Evolutionary conservation across 148 eudicot genomes (phyloP).

Genomic region (Simmondsia chinensis): DNA sequence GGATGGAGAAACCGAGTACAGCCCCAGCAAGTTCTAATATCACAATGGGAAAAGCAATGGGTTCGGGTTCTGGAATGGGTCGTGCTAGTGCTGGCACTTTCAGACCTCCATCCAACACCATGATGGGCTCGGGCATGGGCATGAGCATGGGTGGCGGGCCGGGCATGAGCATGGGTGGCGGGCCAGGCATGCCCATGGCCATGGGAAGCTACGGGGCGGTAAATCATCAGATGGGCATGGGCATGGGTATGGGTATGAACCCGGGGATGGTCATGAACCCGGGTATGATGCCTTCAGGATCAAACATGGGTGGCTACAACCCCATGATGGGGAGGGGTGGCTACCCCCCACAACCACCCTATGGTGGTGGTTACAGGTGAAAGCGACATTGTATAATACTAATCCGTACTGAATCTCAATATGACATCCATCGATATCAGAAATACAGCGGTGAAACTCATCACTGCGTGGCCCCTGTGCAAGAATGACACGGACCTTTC

Average conservation of each 20-base stretch:
- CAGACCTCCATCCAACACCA: constrained; percentile 46
- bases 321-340: constrained; percentile 75
- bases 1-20: constrained; percentile 78
- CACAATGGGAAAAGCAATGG: constrained; percentile 97
- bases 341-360: constrained; percentile 66
- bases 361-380: constrained; percentile 73
- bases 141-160: constrained; percentile 23
- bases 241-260: constrained; percentile 15
- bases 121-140: constrained; percentile 48
- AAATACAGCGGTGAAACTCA: too few species aligned
- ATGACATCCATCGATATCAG: too few species aligned
- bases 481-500: too few species aligned
- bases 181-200: constrained; percentile 15
- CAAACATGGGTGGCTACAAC: constrained; percentile 57
- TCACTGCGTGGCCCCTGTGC: too few species aligned
- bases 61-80: constrained; percentile 91
- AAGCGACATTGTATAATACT: too few species aligned
- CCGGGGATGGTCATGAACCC: constrained; percentile 13
- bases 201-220: constrained; percentile 16
- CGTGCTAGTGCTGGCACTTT: constrained; percentile 66
- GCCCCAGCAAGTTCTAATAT: constrained; percentile 46
- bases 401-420: too few species aligned
- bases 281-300: constrained; percentile 35
- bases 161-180: constrained; percentile 28
- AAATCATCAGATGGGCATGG: constrained; percentile 17